phyloP scores from a whole-genome alignment of 2,329 filamentous ascomycete species.

The Paecilomyces niveus region DNA sequence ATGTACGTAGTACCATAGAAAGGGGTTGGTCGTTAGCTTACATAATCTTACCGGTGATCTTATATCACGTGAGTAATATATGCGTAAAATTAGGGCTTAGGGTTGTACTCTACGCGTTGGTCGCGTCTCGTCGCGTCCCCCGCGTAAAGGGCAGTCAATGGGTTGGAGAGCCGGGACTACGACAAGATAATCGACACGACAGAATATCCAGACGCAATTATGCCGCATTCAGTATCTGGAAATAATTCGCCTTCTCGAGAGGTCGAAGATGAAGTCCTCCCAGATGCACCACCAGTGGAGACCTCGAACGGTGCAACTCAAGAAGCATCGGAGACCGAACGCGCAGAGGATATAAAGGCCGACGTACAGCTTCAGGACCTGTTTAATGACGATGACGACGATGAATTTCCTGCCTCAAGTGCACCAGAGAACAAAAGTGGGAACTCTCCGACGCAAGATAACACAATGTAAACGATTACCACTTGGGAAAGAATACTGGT shows the following conservation, averaged over 20 bases:
- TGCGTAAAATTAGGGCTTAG: background rate
- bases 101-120: background rate
- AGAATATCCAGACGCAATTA: constrained; percentile 7
- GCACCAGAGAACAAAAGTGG: constrained; percentile 38
- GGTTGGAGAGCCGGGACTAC: background rate
- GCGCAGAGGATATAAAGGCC: constrained; percentile 10
- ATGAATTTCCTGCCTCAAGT: constrained; percentile 50
- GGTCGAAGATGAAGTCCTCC: constrained; percentile 32
- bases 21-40: background rate
- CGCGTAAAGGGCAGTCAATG: background rate
- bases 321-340: constrained; percentile 4
- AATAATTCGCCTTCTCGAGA: constrained; percentile 33
- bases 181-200: background rate
- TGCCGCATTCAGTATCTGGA: constrained; percentile 32
- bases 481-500: background rate
- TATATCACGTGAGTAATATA: background rate
- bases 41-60: background rate
- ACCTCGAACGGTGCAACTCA: constrained; percentile 2
- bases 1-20: no score
- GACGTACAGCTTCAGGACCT: constrained; percentile 50
- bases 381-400: constrained; percentile 53
- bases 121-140: background rate
- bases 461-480: constrained; percentile 26
- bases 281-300: constrained; percentile 30
- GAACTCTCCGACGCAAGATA: constrained; percentile 33